Evolutionary conservation across 2,329 filamentous ascomycete species (phyloP), one percentile per base, ranked within the genome.

Genomic region (Didymella keratinophila): DNA sequence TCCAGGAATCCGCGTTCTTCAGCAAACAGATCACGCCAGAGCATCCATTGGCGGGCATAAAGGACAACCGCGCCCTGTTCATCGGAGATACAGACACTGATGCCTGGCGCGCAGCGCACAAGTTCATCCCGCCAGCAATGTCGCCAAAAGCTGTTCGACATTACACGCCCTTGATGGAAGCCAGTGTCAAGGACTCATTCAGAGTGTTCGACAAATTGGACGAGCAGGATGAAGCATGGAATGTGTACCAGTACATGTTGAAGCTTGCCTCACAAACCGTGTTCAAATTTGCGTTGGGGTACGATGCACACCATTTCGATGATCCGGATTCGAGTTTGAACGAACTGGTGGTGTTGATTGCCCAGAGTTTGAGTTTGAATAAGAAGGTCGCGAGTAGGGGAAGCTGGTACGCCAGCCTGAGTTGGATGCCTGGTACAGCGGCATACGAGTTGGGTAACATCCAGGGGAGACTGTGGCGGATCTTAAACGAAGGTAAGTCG

Each of bases 351-450:
- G 34, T 37, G 16, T 37, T 37, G 34, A 37, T 37, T 18, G 34
- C 34, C 14, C 34, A 37, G 34, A 37, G 34, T 16, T 37, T 37
- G 16, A 37, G 34, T 16, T 16, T 37, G 14, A 37, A 37, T 6
- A 37, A 37, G 34, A 37, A 37, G n/a, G 34, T 37, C 34, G 34
- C 34, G n/a, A 37, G 34, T 18, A 37, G 34, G 34, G 34, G 34
- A 16, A 37, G 34, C 6, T 37, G 34, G 34, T 37, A 37, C 18
- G 34, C 34, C 2, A 37, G 34, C 7, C 16, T 37, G 7, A 16
- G 16, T 7, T 37, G 62, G 62, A n/a, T 44, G n/a, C 42, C 42
- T 27, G 42, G 42, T 7, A 44, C 42, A 27, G 20, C 42, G 16
- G 42, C 42, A 12, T 44, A 44, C 23, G 42, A 44, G 10, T 12